Evolutionary conservation across 208 protist genomes (phyloP), one percentile per base, ranked within the genome.

Genomic region (Acanthamoeba triangularis): DNA sequence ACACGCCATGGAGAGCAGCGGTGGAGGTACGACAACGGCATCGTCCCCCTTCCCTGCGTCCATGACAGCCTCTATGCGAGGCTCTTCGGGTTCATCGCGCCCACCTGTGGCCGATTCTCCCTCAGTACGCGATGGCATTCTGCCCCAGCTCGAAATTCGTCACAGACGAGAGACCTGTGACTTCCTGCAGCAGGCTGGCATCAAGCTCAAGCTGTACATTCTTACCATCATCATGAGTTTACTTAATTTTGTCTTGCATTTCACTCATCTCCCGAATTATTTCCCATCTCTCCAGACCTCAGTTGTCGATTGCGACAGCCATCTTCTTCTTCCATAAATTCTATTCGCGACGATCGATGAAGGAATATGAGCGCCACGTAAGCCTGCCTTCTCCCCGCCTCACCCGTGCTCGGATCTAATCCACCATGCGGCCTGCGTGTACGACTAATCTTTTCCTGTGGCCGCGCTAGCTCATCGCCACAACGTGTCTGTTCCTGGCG

Each of bases 261-360:
- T 0, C 47, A 7, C 44, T 88, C 16, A 49, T 72, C 23, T 25
- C 44, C 30, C 59, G 16, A 63, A 90, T 44, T 65, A 4, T 67
- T 25, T 33, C 1, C 28, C 10, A 2, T 52, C 61, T 1, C 6
- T 2, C 0, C n/a, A 97, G 93, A 33, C 96, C 98, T 37, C 98
- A 98, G 95, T 47, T 98, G 23, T 97, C 96, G 35, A 98, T 98
- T n/a, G 97, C 98, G 44, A 98, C 98, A 0, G 97, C 96, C 33
- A 96, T 97, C 18, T 97, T 98, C 54, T 98, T 97, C 91, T 98
- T 98, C 87, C 98, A 98, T 65, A 95, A 97, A 72, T 98, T 98
- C 67, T 98, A 97, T 95, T 95, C 97, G 8, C 67, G 87, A 28
- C 95, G 98, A 72, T 97, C 97, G 47, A 93, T 98, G 87, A 96